Evolutionary conservation across 495 filamentous ascomycete species (phyloP), one percentile per base, ranked within the genome.

Genomic region (Pyronema omphalodes): DNA sequence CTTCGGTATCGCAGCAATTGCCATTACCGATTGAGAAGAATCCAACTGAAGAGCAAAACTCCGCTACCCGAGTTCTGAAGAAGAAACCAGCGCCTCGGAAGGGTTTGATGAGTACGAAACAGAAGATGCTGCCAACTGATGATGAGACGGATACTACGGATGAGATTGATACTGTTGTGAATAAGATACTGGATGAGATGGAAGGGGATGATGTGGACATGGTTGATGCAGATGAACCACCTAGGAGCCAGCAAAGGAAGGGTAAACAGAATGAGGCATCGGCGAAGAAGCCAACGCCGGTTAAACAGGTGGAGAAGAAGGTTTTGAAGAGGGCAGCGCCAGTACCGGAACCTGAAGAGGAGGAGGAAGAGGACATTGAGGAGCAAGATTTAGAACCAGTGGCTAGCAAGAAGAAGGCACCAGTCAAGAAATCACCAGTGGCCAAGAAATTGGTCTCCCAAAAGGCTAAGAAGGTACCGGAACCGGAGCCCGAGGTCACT

Each of bases 181-280:
- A 58, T 52, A 15, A 55, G n/a, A 44, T 55, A 35, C 19, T 54
- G 17, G 34, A 51, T 6, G 52, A 52, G 53, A 17, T 39, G 49
- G 29, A 52, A 45, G 23, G 48, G 6, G 61, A 61, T 9, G 65
- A 64, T 35, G 64, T 71, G 56, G 66, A 60, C 35, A 67, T 73
- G 37, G 50, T 40, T 40, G 50, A 47, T 47, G 44, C 19, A 9
- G 19, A 40, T 35, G 0, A 44, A 15, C 14, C 51, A n/a, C 54
- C 23, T 29, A 29, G 23, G 23, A 29, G 23, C 23, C 23, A 29
- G 23, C 45, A 15, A 4, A 15, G 45, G n/a, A 15, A 29, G n/a
- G 12, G n/a, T 9, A 15, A 48, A 12, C 1, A 48, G 45, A 48
- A 29, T 12, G 12, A 4, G 11, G 19, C 9, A 3, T 1, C 12